Evolutionary conservation across 306 rosid genomes (phyloP), one percentile per base, ranked within the genome.

Genomic region (Astragalus glycyphyllos): DNA sequence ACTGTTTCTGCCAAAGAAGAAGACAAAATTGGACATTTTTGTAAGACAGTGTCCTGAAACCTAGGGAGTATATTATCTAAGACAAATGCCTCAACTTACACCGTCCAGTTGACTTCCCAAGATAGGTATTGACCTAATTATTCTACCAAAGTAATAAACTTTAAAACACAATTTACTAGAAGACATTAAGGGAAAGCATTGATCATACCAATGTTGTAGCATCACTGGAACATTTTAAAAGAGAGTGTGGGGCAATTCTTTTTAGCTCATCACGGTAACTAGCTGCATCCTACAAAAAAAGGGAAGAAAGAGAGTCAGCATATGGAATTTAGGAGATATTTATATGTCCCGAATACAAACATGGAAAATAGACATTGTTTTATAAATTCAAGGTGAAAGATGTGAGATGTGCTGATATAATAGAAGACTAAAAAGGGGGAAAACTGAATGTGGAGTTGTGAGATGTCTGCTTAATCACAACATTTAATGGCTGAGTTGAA

Each of bases 191-290:
- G 8, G 45, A 44, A 51, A 11, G 14, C 32, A 69, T 40, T 41
- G 37, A 32, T 44, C 75, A 35, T 94, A 94, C 99, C 86, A 85
- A 57, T 51, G 99, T 94, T 54, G 96, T 85, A 51, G 99, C 96
- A 44, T 91, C 97, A 74, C 99, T 89, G 34, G 88, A 80, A 82
- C 97, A 94, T 78, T 91, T 94, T 83, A 94, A 75, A 66, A 91
- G 86, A 73, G 88, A 69, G 79, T 86, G 84, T 1, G 97, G 99
- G 5, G 96, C 83, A 53, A 91, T 84, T 80, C 80, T 86, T 76
- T 77, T 87, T 32, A 94, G 86, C 81, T 94, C 96, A 44, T 94
- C 91, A 11, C 96, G 99, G 74, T 82, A 89, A 68, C 79, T 91
- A 48, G 91, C 97, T 23, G 99, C 99, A 29, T 94, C 99, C 99